Conservation (phyloP, 179 eudicot genomes). For the Spergularia azorica region DNA sequence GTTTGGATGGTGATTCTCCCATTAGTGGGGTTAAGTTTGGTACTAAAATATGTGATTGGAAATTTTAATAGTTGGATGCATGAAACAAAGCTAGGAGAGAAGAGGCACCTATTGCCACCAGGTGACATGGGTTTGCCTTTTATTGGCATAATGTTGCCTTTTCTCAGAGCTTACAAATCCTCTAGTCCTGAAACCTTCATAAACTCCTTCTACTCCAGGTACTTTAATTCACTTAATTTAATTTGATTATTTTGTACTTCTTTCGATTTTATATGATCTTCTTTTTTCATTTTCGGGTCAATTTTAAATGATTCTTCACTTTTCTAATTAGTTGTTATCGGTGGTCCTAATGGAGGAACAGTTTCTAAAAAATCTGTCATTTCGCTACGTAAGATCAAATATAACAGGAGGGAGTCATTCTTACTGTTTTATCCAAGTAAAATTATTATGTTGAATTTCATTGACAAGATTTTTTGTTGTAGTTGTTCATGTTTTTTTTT, state of each 20-base stretch:
- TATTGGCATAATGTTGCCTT: slow-evolving; percentile 82
- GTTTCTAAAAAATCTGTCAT: too few relatives aligned
- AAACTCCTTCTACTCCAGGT: slow-evolving; percentile 53
- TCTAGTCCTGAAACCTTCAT: slow-evolving; percentile 71
- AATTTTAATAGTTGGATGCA: slow-evolving; percentile 49
- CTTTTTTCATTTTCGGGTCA: too few relatives aligned
- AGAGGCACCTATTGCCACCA: slow-evolving; percentile 56
- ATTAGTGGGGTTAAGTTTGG: slow-evolving; percentile 13
- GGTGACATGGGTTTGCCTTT: slow-evolving; percentile 85
- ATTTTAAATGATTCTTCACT: too few relatives aligned
- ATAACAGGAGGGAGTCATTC: too few relatives aligned
- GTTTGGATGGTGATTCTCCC: background rate
- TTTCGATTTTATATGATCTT: too few relatives aligned
- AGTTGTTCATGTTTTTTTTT: background rate
- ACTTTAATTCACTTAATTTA: background rate
- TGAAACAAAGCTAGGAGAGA: slow-evolving; percentile 60
- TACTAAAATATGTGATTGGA: slow-evolving; percentile 24
- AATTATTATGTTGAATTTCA: background rate
- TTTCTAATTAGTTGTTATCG: too few relatives aligned
- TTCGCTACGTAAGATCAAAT: too few relatives aligned
- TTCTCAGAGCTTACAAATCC: slow-evolving; percentile 79
- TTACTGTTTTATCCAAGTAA: background rate
- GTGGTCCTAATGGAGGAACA: too few relatives aligned
- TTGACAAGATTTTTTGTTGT: background rate
- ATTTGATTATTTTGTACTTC: background rate